These are phyloP conservation scores for Beta macrorhiza DNA, from an alignment of 179 eudicot genomes.

Conservation along the genomic window DNA sequence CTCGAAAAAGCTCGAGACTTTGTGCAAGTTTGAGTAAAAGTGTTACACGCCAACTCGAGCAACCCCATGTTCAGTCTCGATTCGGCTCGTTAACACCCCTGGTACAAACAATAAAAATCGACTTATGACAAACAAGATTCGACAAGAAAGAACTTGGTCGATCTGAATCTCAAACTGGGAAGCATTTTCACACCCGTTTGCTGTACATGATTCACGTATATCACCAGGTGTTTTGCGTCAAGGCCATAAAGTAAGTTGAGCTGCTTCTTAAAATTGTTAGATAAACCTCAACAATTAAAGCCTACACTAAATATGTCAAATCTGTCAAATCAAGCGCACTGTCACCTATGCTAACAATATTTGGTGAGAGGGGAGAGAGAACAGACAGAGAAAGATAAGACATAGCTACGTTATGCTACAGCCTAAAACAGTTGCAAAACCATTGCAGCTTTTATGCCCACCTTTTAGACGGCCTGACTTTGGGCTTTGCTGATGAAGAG, in stretches of 20 bases:
- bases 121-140: no score
- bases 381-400: not conserved
- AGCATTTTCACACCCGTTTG: not conserved
- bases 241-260: not conserved
- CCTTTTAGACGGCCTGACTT: slow-evolving; percentile 39
- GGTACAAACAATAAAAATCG: no score
- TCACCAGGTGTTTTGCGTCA: not conserved
- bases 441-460: slow-evolving; percentile 24
- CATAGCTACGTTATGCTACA: slow-evolving; percentile 6
- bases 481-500: slow-evolving; percentile 46
- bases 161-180: not conserved
- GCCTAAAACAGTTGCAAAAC: slow-evolving; percentile 10
- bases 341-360: slow-evolving; percentile 1
- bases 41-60: no score
- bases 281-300: slow-evolving; percentile 5
- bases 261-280: not conserved
- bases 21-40: no score
- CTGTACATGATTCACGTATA: slow-evolving; percentile 14
- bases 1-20: no score
- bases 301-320: slow-evolving; percentile 15
- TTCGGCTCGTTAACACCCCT: no score
- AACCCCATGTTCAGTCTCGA: no score
- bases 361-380: not conserved
- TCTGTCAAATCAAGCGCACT: not conserved
- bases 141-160: not conserved